Base-by-base conservation (phyloP, 805 yeast genomes). In the Saturnispora besseyi region DNA sequence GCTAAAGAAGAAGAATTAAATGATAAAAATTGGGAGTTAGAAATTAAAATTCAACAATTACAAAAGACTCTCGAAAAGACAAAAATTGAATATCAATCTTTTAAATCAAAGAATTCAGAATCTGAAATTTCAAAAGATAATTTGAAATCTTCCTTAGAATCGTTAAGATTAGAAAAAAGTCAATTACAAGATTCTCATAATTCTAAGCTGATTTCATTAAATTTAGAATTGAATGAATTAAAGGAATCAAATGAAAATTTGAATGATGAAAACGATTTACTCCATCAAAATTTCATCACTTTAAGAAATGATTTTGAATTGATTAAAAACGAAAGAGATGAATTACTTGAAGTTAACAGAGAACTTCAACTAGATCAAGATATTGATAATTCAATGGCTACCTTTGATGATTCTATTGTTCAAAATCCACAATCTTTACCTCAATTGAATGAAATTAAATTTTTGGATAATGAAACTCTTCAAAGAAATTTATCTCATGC, bases 1-100 rank as follows among this genome's bases (percentile, higher is more conserved):
- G 62, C 63, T 9, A 66, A 66, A 50, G 82, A 81, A 60, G 74
- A 74, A 45, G 64, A 69, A 7, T 67, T 77, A 46, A 78, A 77
- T 59, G 87, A 83, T 58, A 68, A 74, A 43, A 82, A 81, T 59
- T 82, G 88, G 87, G 86, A 83, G 57, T 68, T 84, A 49, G 86
- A 83, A 63, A 63, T 79, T 3, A 75, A 75, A 50, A 62, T 52
- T 49, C 66, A 62, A 37, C 56, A 57, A 5, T 62, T 77, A 34
- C 72, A 68, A 30, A 81, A 76, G 28, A 67, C 70, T 26, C 64
- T 75, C 26, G 62, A 64, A 7, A 70, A 70, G 45, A 58, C 75
- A 12, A 68, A 67, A 21, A 54, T 62, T 15, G 74, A 75, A 40
- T 68, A 77, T 38, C 69, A 68, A 15, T 74, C 70, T 52, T 61